These are phyloP conservation scores for Aspergillus brasiliensis DNA, from an alignment of 2,329 filamentous ascomycete genomes.

Conservation along the genomic window DNA sequence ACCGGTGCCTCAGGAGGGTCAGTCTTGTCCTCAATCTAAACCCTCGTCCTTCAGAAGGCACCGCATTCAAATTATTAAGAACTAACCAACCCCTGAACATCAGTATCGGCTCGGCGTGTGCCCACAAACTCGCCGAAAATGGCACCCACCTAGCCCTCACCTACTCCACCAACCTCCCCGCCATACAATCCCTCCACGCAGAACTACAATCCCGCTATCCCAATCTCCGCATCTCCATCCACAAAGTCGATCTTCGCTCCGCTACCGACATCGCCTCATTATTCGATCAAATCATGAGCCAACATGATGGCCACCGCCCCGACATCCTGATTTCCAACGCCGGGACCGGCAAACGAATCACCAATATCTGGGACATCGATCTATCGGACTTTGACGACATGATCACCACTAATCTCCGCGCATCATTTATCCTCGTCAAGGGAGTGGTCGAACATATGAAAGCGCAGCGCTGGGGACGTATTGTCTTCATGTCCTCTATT, in stretches of 20 bases:
- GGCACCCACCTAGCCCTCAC: conserved; percentile 61
- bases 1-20: conserved; percentile 65
- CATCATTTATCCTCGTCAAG: conserved; percentile 64
- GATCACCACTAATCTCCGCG: conserved; percentile 62
- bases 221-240: conserved; percentile 51
- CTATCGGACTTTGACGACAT: conserved; percentile 65
- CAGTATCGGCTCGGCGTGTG: conserved; percentile 63
- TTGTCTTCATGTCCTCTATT: conserved; percentile 66
- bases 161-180: conserved; percentile 55
- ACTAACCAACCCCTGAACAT: conserved; percentile 20
- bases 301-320: conserved; percentile 59
- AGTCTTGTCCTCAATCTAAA: background rate
- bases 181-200: conserved; percentile 49
- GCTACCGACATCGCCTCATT: conserved; percentile 57
- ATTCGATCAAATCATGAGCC: conserved; percentile 55
- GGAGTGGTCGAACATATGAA: conserved; percentile 64
- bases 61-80: background rate
- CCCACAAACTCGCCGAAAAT: conserved; percentile 55
- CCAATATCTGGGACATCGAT: conserved; percentile 59
- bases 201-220: conserved; percentile 42
- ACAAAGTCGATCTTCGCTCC: conserved; percentile 62
- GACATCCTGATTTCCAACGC: conserved; percentile 70
- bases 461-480: conserved; percentile 61
- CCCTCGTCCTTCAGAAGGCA: too few relatives aligned
- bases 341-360: conserved; percentile 64